Conservation (phyloP, 345 rosid genomes). For the Eucalyptus marginata region DNA sequence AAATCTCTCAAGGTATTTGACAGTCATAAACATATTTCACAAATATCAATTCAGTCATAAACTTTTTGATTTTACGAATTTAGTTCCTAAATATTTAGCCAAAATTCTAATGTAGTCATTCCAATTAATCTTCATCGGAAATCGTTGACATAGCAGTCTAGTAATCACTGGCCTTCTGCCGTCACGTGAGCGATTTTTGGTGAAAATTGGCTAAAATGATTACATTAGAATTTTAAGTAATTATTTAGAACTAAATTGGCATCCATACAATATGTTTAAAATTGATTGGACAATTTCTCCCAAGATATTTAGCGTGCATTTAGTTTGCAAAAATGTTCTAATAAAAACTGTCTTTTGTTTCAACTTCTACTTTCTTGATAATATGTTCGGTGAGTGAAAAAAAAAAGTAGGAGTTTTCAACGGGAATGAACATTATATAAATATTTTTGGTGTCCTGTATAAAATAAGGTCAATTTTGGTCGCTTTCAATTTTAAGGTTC, state of each 20-base stretch:
- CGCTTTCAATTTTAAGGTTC: neutral
- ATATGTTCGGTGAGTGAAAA: no score
- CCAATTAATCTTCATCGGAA: no score
- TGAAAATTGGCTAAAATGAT: no score
- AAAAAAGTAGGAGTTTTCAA: neutral
- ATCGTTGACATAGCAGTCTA: rapidly evolving
- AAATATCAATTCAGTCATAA: no score
- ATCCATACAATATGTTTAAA: neutral
- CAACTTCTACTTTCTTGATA: neutral
- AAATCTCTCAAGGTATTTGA: no score
- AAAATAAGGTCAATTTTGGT: neutral
- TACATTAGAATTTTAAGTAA: no score
- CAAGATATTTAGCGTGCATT: neutral
- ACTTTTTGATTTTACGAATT: no score
- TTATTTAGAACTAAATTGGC: rapidly evolving
- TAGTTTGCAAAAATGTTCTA: neutral
- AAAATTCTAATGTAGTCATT: no score
- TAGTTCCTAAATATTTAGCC: no score
- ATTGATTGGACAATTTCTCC: neutral
- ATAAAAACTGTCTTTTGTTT: neutral
- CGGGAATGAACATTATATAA: neutral
- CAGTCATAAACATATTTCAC: no score
- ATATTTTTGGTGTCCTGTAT: neutral
- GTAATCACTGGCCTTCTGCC: rapidly evolving
- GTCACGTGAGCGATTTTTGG: no score